Base-by-base conservation (phyloP, 1,284 basidiomycete genomes). In the Puccinia coronata region DNA sequence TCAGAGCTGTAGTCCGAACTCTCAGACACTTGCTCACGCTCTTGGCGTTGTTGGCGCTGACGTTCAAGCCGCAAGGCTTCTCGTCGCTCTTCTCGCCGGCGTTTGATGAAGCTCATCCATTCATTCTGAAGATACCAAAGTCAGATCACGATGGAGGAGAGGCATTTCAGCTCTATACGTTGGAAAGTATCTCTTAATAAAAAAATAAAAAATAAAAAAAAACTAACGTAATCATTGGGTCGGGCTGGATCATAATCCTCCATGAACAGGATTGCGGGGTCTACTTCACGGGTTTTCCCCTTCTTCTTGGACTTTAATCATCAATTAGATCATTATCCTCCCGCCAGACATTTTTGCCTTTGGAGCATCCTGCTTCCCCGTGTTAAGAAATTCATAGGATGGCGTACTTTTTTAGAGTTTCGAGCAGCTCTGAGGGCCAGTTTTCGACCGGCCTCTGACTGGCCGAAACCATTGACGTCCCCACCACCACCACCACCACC, bases 161-260 rank as follows among this genome's bases (percentile, higher is more conserved):
- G n/a, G 59, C 59, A 59, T 41, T 47, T 53, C 16, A 61, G 51
- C 36, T 51, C 14, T 16, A 71, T 14, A 36, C 49, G 23, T 6
- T 11, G 14, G 25, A 70, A 16, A 8, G 6, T n/a, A n/a, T 63
- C 28, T 63, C 4, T 59, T 36, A 28, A 47, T 36, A 41, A 39
- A 49, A 39, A 43, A 1, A 39, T 59, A n/a, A 31, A 61, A 31
- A 70, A 14, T n/a, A n/a, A 41, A 72, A 71, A 36, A n/a, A 31
- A 36, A 61, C 80, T 41, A 55, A 81, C 80, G 53, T 81, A 81
- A 69, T 81, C 80, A 70, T 81, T 81, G n/a, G 80, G 80, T 69
- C 80, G 71, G 20, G 80, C 65, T 23, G 80, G 80, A 34, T 81
- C 80, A 51, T 81, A 81, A 69, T 81, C 80, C 55, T 81, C 80